A percentile compares a stretch with the other conserved stretches of the same genome.
Evolutionary conservation across 2,329 filamentous ascomycete genomes (phyloP).

Genomic region (Pezicula rhizophila): DNA sequence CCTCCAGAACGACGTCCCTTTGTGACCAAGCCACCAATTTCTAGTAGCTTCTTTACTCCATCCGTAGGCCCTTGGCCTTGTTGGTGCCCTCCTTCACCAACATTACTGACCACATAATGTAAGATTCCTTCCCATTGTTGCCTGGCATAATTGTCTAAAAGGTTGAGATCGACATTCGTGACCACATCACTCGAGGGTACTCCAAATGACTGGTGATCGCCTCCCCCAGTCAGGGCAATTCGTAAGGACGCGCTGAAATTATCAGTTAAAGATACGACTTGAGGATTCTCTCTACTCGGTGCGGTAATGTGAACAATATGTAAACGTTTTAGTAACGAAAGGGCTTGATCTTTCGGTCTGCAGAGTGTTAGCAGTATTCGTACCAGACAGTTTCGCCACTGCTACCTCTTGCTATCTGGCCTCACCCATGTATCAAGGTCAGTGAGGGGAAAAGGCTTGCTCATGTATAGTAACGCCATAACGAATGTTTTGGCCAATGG

Average conservation of each 20-base stretch:
- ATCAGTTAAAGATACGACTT: conserved; percentile 69
- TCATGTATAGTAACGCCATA: conserved; percentile 91
- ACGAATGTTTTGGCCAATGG: conserved; percentile 92
- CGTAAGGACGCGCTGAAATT: conserved; percentile 81
- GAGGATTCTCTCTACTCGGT: conserved; percentile 54
- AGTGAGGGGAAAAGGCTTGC: conserved; percentile 67
- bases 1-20: conserved; percentile 41
- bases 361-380: conserved; percentile 8
- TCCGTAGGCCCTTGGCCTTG: conserved; percentile 54
- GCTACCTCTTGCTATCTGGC: conserved; percentile 51
- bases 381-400: conserved; percentile 12
- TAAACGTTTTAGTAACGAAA: conserved; percentile 76
- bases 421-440: conserved; percentile 86
- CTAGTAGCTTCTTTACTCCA: conserved; percentile 78
- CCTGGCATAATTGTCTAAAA: conserved; percentile 79
- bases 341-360: conserved; percentile 76
- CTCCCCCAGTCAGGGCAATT: conserved; percentile 80
- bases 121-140: conserved; percentile 93
- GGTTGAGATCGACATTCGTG: conserved; percentile 59
- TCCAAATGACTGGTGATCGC: conserved; percentile 82
- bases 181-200: conserved; percentile 66
- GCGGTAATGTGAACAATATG: conserved; percentile 71
- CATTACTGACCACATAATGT: conserved; percentile 85
- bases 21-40: conserved; percentile 76
- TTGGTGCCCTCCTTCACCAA: conserved; percentile 46